Evolutionary conservation across 2,329 filamentous ascomycete species (phyloP), one percentile per base, ranked within the genome.

Genomic region (Pseudogymnoascus pannorum): DNA sequence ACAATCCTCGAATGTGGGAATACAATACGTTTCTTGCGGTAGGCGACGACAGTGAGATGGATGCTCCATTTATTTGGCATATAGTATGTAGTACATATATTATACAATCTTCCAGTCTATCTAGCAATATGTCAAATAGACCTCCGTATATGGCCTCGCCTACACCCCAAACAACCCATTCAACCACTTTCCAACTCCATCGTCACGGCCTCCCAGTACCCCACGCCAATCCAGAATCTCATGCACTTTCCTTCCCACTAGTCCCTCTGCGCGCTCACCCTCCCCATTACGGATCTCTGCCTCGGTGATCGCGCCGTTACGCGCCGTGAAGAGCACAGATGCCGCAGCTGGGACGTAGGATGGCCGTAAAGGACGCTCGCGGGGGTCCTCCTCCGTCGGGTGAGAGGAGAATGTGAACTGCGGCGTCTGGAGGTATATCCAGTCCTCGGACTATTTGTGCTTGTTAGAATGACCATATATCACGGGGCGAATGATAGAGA

Each of bases 401-500:
- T 82, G 76, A 3, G 82, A 86, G 3, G 83, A 85, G 66, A 93
- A 86, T 6, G 81, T 85, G 72, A 96, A 97, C 61, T 87, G 87
- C 1, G 92, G 92, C 1, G 92, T 96, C 75, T 96, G 92, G 2
- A 83, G 83, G 74, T 88, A 96, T 62, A 88, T 87, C 91, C 92
- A 97, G 9, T 86, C 82, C 3, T 76, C 74, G 0, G 86, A 87
- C 80, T 86, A 66, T 36, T 68, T 29, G 3, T 31, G 16, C 68
- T 51, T 31, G 16, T 69, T 51, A 68, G 75, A 73, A 60, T 66
- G 57, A 16, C 38, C 35, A 51, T 36, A 1, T 22, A 42, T 57
- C 36, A 60, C 11, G 20, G 20, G 59, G 7, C 9, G 38, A 35
- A 14, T 7, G 12, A n/a, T n/a, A n/a, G n/a, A 38, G 12, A 65